Conservation (phyloP, 352 stramenopile species). For the Elongisporangium prolatum region DNA sequence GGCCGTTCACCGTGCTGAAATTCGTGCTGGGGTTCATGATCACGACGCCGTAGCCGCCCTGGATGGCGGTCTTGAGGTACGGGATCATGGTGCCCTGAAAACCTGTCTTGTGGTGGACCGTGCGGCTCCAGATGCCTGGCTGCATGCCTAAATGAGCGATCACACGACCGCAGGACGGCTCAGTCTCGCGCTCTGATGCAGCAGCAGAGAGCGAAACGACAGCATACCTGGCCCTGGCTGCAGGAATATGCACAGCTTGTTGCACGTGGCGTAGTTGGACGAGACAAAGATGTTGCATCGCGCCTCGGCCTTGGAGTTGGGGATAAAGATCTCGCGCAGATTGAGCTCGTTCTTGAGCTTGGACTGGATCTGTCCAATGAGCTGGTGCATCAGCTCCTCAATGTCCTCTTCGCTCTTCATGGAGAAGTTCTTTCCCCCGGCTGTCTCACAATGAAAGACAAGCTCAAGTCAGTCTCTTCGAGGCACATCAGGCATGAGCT, state of each 20-base stretch:
- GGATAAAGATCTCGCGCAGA: constrained; percentile 84
- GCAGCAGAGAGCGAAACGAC: neutral
- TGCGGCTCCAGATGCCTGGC: constrained; percentile 65
- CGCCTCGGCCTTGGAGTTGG: constrained; percentile 83
- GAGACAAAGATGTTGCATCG: constrained; percentile 86
- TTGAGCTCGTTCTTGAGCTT: constrained; percentile 84
- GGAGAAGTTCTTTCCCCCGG: constrained; percentile 63
- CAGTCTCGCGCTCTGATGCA: neutral
- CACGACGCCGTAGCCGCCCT: constrained; percentile 78
- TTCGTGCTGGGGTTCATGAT: constrained; percentile 85
- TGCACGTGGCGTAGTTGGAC: constrained; percentile 71
- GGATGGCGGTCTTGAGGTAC: constrained; percentile 82
- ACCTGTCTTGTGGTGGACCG: constrained; percentile 72
- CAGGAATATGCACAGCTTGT: constrained; percentile 80
- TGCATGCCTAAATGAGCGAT: constrained; percentile 35
- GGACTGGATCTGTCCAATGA: constrained; percentile 79
- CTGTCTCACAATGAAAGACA: neutral
- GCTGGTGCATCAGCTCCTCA: constrained; percentile 81
- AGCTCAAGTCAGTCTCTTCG: constrained; percentile 1
- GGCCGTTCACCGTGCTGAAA: constrained; percentile 68
- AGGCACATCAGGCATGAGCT: neutral
- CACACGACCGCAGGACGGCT: neutral
- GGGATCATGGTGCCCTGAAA: constrained; percentile 87
- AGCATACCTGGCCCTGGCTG: constrained; percentile 52
- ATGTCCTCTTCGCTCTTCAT: constrained; percentile 82